Evolutionary conservation across 2,329 filamentous ascomycete genomes (phyloP).

Genomic region (Monilinia fructigena): DNA sequence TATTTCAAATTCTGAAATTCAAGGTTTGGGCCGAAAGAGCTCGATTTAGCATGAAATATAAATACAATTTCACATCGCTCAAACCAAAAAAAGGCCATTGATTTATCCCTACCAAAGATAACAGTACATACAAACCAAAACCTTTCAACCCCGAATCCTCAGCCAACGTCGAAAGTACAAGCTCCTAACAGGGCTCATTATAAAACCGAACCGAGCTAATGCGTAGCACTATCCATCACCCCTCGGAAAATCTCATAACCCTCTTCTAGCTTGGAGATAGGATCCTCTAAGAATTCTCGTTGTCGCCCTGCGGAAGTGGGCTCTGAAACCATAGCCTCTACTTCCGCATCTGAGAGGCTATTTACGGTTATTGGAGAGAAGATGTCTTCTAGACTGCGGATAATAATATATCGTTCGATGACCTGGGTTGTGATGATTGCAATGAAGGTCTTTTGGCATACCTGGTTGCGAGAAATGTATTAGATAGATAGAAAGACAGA

Average conservation of each 20-base stretch:
- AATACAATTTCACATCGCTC: too few species aligned
- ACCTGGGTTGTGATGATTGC: conserved; percentile 40
- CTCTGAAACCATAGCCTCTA: conserved; percentile 34
- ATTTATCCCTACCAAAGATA: not conserved
- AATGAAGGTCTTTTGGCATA: conserved; percentile 38
- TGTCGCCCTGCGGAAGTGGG: conserved; percentile 28
- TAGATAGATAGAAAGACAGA: conserved; percentile 1
- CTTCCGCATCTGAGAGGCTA: conserved; percentile 21
- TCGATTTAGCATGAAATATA: too few species aligned
- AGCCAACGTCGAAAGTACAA: too few species aligned
- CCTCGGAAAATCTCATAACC: conserved; percentile 33
- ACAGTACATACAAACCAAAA: too few species aligned
- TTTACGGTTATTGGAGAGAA: conserved; percentile 24
- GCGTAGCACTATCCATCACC: conserved; percentile 26
- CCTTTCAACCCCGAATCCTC: too few species aligned
- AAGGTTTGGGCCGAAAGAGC: too few species aligned
- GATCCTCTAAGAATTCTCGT: conserved; percentile 33
- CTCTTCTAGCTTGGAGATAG: conserved; percentile 32
- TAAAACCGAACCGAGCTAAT: not conserved
- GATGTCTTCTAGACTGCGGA: conserved; percentile 23
- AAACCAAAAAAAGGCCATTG: too few species aligned
- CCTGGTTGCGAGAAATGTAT: conserved; percentile 28
- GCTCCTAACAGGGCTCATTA: too few species aligned
- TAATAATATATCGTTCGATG: conserved; percentile 29
- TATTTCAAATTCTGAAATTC: too few species aligned